Evolutionary conservation across 371 early-diverging fungal species (phyloP), one percentile per base, ranked within the genome.

Genomic region (Mucor racemosus): DNA sequence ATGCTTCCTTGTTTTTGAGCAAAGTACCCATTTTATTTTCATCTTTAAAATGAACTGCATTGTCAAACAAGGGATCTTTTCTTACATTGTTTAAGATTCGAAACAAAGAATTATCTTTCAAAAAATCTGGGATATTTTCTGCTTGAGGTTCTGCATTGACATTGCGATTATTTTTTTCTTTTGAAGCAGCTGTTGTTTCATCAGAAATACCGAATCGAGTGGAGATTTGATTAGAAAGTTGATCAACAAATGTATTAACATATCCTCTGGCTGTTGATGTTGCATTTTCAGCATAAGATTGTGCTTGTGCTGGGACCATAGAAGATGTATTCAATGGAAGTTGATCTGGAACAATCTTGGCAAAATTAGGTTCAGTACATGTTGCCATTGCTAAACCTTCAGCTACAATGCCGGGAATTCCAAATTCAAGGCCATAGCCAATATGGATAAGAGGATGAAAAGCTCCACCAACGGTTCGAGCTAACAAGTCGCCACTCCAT

Each of bases 351-450:
- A 62, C 65, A 10, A 74, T 57, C 0, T 64, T 34, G 2, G 38
- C 14, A 54, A 79, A 74, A 46, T 53, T 15, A 0, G 21, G 8
- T 7, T 66, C 73, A 1, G 84, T 86, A 66, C 67, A 79, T 14
- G 73, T 79, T 34, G 65, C 74, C 84, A 85, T 80, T 3, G 89
- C 87, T 42, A 90, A 73, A 0, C 87, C 90, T 61, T 84, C 86
- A 1, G 86, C 87, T 14, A 78, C 75, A 17, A 83, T 68, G 17
- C 83, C 76, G 39, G 81, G 77, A 44, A 86, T 68, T 33, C 83
- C 81, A 73, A 89, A 90, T 64, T 90, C 90, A 17, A 89, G 62
- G 0, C 86, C 89, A 42, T 88, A 89, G 7, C 89, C 89, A 21
- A 89, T 67, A 70, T 88, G 88, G 58, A 90, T 88, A 2, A 90